phyloP scores from a whole-genome alignment of 495 filamentous ascomycete genomes.

The Neurospora cerealis region DNA sequence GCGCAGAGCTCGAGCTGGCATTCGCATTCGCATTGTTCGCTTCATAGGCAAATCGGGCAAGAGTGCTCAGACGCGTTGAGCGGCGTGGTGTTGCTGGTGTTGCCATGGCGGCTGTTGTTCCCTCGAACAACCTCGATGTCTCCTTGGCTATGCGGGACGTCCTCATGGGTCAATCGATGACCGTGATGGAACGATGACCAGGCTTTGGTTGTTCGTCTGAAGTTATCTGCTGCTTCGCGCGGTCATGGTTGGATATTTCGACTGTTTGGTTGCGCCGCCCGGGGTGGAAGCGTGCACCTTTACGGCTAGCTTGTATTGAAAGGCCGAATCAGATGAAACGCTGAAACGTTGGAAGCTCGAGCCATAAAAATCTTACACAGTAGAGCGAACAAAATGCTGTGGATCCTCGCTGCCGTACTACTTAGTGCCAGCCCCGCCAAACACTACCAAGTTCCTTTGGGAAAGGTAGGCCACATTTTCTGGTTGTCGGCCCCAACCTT shows the following conservation, averaged over 20 bases:
- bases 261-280: neutral
- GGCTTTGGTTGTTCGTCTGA: neutral
- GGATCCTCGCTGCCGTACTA: neutral
- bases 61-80: slow-evolving; percentile 31
- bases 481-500: neutral
- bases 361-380: neutral
- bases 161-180: slow-evolving; percentile 37
- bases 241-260: neutral
- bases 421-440: neutral
- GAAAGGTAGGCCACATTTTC: neutral
- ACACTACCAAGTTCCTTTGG: neutral
- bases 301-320: neutral
- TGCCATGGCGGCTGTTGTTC: slow-evolving; percentile 10
- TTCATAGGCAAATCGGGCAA: slow-evolving; percentile 33
- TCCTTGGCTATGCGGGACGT: slow-evolving; percentile 51
- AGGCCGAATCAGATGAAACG: neutral
- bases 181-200: neutral
- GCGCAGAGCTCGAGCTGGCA: slow-evolving; percentile 17
- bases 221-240: neutral
- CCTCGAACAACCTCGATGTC: slow-evolving; percentile 35
- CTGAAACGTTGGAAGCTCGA: neutral
- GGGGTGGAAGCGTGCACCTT: neutral
- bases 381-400: neutral
- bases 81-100: slow-evolving; percentile 27
- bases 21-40: slow-evolving; percentile 15